Percentiles rank a stretch among this genome's conserved stretches.
Evolutionary conservation across 208 protist species (phyloP).

Genomic region (Endotrypanum monterogeii): DNA sequence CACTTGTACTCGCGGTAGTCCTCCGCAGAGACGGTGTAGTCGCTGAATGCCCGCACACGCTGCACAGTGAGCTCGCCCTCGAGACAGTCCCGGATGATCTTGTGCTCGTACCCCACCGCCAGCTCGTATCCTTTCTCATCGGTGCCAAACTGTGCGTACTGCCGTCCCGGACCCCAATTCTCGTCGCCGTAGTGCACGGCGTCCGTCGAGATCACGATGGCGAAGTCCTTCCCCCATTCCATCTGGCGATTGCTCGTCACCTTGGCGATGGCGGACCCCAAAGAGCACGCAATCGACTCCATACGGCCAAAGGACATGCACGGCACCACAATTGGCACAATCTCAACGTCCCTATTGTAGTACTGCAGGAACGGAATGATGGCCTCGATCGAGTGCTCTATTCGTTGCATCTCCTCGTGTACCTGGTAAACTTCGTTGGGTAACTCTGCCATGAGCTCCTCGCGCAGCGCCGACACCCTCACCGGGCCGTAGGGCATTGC

Average conservation of each 20-base stretch:
- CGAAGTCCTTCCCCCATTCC: conserved; percentile 30
- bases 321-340: conserved; percentile 27
- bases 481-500: conserved; percentile 25
- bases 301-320: conserved; percentile 30
- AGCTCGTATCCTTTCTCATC: conserved; percentile 29
- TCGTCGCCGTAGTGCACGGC: conserved; percentile 34
- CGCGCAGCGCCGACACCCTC: conserved; percentile 20
- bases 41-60: conserved; percentile 17
- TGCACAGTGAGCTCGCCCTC: conserved; percentile 5
- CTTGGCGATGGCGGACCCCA: conserved; percentile 19
- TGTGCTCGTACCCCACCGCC: conserved; percentile 27
- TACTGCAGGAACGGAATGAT: conserved; percentile 32
- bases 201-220: conserved; percentile 34
- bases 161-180: conserved; percentile 23
- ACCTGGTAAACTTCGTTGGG: conserved; percentile 25
- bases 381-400: conserved; percentile 36
- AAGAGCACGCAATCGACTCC: conserved; percentile 15
- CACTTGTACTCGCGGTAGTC: conserved; percentile 38
- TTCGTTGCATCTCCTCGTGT: conserved; percentile 29
- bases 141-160: conserved; percentile 21
- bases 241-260: conserved; percentile 17
- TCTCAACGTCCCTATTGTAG: conserved; percentile 27
- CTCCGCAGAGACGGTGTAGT: conserved; percentile 25
- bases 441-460: conserved; percentile 17
- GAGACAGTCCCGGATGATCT: conserved; percentile 25